These are phyloP conservation scores for Polytolypa hystricis DNA, from an alignment of 2,329 filamentous ascomycete species.

Conservation along the genomic window DNA sequence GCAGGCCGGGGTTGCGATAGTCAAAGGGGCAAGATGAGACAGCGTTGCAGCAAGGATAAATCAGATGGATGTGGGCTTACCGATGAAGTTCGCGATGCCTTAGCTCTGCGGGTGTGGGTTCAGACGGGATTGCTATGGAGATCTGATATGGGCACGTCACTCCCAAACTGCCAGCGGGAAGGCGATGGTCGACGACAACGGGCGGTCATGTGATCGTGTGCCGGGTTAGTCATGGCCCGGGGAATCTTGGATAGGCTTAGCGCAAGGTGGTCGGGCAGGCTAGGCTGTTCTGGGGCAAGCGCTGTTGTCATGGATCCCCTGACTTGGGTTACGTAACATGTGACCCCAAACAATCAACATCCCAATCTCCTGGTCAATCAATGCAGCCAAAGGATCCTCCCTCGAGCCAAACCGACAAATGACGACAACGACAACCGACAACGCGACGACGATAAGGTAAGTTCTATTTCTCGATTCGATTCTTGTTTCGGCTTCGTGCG, in stretches of 20 bases:
- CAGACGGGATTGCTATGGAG: neutral
- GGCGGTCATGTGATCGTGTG: neutral
- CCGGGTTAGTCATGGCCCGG: neutral
- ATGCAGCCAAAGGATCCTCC: no score
- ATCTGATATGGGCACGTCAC: slow-evolving; percentile 7
- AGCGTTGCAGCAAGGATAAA: neutral
- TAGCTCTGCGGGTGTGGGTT: neutral
- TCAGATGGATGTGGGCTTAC: neutral
- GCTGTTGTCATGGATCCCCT: slow-evolving; percentile 6
- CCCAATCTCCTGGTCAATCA: no score
- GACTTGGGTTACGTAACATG: slow-evolving; percentile 3
- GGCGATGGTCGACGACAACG: no score
- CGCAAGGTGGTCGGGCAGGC: neutral
- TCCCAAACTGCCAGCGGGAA: no score
- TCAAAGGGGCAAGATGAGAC: neutral
- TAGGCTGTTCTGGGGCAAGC: slow-evolving; percentile 2
- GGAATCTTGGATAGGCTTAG: neutral
- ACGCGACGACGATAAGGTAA: slow-evolving; percentile 1
- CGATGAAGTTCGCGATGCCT: neutral
- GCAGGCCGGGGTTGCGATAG: neutral
- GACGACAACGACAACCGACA: neutral
- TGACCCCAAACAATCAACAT: slow-evolving; percentile 7
- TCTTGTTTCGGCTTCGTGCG: no score
- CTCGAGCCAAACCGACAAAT: neutral
- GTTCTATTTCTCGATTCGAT: no score